Percentiles rank a stretch among this genome's conserved stretches.
phyloP scores from a whole-genome alignment of 371 early-diverging fungal species.

The Chytridium lagenaria region DNA sequence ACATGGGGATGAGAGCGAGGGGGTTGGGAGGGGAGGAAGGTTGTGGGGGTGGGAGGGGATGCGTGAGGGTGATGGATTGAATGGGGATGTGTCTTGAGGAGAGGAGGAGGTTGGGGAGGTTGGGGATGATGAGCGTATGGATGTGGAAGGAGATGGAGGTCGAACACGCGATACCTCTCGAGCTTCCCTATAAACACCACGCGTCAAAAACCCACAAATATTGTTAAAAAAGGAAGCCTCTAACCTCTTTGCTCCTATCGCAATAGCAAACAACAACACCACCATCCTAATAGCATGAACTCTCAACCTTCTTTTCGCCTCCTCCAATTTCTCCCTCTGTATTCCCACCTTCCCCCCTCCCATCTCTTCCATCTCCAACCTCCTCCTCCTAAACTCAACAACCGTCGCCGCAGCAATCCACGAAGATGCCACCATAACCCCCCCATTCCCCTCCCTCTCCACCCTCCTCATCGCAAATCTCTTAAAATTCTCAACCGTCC shows the following conservation, averaged over 20 bases:
- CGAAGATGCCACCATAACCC: neutral
- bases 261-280: slow-evolving; percentile 1
- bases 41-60: neutral
- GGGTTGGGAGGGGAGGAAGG: neutral
- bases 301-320: neutral
- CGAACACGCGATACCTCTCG: no score
- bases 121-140: neutral
- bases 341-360: neutral
- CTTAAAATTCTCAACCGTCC: neutral
- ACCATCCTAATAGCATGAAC: slow-evolving; percentile 11
- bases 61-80: neutral
- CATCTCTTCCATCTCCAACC: neutral
- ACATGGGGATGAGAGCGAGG: neutral
- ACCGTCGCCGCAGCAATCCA: slow-evolving; percentile 9
- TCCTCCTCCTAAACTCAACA: slow-evolving; percentile 6
- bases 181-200: no score
- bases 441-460: neutral
- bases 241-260: slow-evolving; percentile 4
- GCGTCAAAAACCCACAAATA: no score
- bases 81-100: neutral
- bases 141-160: no score
- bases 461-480: neutral
- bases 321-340: slow-evolving; percentile 9
- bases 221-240: no score
- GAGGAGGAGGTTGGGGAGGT: neutral